phyloP scores from a whole-genome alignment of 2,329 filamentous ascomycete genomes.

The Penicillium sp. region DNA sequence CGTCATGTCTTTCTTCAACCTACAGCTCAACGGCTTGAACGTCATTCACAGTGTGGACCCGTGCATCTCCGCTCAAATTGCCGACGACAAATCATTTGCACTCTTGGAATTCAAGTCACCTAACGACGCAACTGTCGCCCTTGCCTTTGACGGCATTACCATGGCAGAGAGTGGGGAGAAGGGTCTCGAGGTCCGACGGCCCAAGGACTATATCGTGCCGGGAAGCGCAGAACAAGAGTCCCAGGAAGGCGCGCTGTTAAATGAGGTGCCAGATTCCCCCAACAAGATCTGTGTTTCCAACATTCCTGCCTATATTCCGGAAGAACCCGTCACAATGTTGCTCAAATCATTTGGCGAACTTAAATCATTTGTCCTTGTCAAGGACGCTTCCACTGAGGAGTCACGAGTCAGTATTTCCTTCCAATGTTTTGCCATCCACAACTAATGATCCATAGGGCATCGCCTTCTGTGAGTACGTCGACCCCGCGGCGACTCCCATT shows the following conservation, averaged over 20 bases:
- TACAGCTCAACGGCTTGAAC: constrained; percentile 95
- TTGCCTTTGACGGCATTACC: constrained; percentile 83
- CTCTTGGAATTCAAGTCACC: constrained; percentile 87
- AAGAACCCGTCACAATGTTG: constrained; percentile 89
- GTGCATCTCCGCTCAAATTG: constrained; percentile 78
- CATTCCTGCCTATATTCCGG: constrained; percentile 80
- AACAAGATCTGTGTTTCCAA: constrained; percentile 95
- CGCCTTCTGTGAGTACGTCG: constrained; percentile 91
- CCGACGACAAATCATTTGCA: constrained; percentile 75
- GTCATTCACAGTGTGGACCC: constrained; percentile 80
- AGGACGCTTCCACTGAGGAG: constrained; percentile 80
- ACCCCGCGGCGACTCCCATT: constrained; percentile 70
- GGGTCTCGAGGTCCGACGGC: constrained; percentile 72
- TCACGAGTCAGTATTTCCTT: constrained; percentile 65
- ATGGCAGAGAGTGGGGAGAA: constrained; percentile 73
- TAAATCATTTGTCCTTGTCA: constrained; percentile 86
- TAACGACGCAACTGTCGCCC: constrained; percentile 82
- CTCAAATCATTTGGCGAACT: constrained; percentile 88
- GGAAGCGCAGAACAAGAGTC: constrained; percentile 70
- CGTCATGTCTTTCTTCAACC: constrained; percentile 84
- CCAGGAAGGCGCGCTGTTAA: constrained; percentile 74
- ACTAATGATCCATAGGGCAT: constrained; percentile 64
- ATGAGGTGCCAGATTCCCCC: constrained; percentile 80
- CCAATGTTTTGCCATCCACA: constrained; percentile 11
- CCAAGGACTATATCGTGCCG: constrained; percentile 96